Evolutionary conservation across 208 protist species (phyloP), one percentile per base, ranked within the genome.

Genomic region (Eutreptiella sp.): DNA sequence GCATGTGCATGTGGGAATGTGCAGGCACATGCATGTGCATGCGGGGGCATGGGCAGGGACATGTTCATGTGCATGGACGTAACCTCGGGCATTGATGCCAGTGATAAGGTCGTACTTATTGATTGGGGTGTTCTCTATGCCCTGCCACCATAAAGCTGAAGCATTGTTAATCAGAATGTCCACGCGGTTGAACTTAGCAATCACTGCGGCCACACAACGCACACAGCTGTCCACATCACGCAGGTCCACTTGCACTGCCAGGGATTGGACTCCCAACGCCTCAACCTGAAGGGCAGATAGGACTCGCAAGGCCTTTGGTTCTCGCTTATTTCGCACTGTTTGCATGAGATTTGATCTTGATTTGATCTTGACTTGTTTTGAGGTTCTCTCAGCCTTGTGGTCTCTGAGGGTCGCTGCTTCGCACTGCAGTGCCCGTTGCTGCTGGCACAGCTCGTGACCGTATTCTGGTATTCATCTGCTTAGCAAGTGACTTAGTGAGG

Each of bases 91-190:
- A 43, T 79, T 79, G 64, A 79, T 66, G 19, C 1, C 1, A 33
- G 65, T 11, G 55, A 79, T 79, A 19, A 79, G 52, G 39, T 79
- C 73, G 45, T 71, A 79, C 52, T 63, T 58, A 41, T 88, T 88
- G 54, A 83, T 61, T 4, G 46, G 26, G 7, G 75, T 85, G n/a
- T 81, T 63, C 2, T 70, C 26, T 1, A 70, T 85, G 38, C 47
- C 50, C 7, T 43, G 64, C 14, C 72, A 48, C 3, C 39, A 65
- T 36, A 89, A 84, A 24, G 83, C 83, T 4, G 63, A 76, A 0
- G 83, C 83, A 36, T 89, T 89, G 64, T 89, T 89, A 33, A 89
- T 70, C 7, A 84, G 42, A 39, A 89, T 85, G 52, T 89, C 83
- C 21, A 89, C 82, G 34, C 83, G 68, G 14, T 80, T 80, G 63